Base-by-base conservation (phyloP, 2,329 filamentous ascomycete genomes). In the Trichophaea hybrida region DNA sequence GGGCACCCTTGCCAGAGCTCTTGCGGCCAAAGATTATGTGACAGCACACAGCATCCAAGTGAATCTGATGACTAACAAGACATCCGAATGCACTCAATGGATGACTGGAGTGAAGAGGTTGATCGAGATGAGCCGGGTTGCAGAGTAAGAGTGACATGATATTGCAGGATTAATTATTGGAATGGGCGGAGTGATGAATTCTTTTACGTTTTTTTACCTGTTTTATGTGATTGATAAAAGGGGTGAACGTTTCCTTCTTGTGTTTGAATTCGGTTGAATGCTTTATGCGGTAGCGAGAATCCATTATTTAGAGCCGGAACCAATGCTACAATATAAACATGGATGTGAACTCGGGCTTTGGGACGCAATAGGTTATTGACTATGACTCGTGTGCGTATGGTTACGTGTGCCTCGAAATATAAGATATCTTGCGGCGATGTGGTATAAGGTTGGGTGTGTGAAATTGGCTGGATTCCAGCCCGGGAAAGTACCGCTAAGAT, bases 61-160 rank as follows among this genome's bases (percentile, higher is more conserved):
- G 48, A 83, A 89, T 65, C 84, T 91, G 59, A 81, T 88, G 72
- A 80, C 80, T 56, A 83, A 88, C 71, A 85, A 85, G 75, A 85
- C 80, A 1, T 84, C 88, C 50, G 85, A 91, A 70, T 89, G 86
- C 71, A 85, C 85, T 58, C 84, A 87, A 70, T 91, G 87, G 87
- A 90, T 91, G 85, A 86, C 89, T 67, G 85, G 85, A 69, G 80
- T 89, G 49, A 89, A 88, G 73, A 79, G 85, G 65, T 75, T 89
- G 69, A 81, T 88, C 68, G 83, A 81, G 71, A 88, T 89, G 85
- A 88, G 85, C 75, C 84, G 83, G 73, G 84, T 81, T 37, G 88
- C 84, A 61, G 83, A 68, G 71, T 62, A 62, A 58, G 52, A 4
- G 31, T n/a, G 32, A 37, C n/a, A 35, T 13, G 6, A 24, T 24